Evolutionary conservation across 768 basidiomycete species (phyloP).

Genomic region (Russula foetens): DNA sequence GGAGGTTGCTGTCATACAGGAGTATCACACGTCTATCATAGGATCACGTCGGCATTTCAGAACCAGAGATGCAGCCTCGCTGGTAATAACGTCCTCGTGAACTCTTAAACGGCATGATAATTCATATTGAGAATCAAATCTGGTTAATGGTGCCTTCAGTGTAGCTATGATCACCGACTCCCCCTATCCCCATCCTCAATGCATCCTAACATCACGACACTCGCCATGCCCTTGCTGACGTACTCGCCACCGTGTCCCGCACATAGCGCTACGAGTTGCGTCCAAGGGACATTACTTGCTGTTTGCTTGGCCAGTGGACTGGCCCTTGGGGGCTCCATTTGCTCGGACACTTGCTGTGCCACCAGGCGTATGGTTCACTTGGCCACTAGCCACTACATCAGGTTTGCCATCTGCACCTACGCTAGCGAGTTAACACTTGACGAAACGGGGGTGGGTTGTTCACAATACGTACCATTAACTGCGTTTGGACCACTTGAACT

Average conservation of each 20-base stretch:
- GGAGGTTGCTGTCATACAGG: too few relatives aligned
- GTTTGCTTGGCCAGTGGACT: neutral
- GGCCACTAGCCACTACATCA: neutral
- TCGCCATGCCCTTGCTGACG: neutral
- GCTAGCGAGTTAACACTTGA: neutral
- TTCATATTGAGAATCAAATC: neutral
- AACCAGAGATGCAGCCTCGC: too few relatives aligned
- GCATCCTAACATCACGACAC: neutral
- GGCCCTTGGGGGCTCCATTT: slow-evolving; percentile 2
- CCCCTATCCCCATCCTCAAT: neutral
- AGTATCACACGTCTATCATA: too few relatives aligned
- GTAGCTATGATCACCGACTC: neutral
- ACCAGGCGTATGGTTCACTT: neutral
- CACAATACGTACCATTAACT: slow-evolving; percentile 10
- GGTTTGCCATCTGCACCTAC: neutral
- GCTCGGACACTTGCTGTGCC: neutral
- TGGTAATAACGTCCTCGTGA: too few relatives aligned
- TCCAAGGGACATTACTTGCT: neutral
- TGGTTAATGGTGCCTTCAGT: neutral
- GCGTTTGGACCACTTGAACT: neutral
- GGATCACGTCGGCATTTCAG: too few relatives aligned
- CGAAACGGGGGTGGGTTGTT: neutral
- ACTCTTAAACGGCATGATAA: too few relatives aligned
- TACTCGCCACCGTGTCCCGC: neutral
- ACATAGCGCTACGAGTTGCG: neutral